Evolutionary conservation across 2,329 filamentous ascomycete species (phyloP).

Genomic region (Neonectria hederae): DNA sequence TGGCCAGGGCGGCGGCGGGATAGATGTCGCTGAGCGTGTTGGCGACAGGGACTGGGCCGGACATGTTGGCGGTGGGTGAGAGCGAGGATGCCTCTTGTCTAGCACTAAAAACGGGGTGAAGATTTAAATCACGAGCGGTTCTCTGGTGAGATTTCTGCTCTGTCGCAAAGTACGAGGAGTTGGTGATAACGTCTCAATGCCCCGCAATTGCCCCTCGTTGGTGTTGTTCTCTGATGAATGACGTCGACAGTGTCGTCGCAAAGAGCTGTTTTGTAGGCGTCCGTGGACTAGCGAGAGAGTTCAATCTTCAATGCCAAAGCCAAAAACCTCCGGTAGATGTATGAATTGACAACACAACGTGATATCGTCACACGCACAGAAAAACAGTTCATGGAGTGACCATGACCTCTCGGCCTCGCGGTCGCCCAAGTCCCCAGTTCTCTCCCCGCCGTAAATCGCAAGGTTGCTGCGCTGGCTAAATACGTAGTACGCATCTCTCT

Average conservation of each 20-base stretch:
- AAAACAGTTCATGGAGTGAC: not conserved
- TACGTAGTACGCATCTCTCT: conserved; percentile 11
- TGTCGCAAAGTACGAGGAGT: conserved; percentile 27
- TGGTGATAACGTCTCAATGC: conserved; percentile 37
- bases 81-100: not conserved
- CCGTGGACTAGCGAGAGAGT: too few relatives aligned
- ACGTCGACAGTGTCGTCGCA: conserved; percentile 21
- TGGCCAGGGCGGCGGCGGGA: conserved; percentile 73
- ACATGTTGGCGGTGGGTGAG: conserved; percentile 50
- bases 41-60: conserved; percentile 75
- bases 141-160: conserved; percentile 23
- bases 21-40: conserved; percentile 84
- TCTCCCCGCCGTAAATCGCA: not conserved
- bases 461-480: conserved; percentile 27
- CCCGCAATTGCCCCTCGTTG: conserved; percentile 38
- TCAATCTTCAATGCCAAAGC: not conserved
- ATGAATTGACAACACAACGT: not conserved
- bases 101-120: not conserved
- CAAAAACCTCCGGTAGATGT: not conserved
- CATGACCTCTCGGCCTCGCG: too few relatives aligned
- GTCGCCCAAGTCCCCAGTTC: not conserved
- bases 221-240: conserved; percentile 26
- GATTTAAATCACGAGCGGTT: not conserved
- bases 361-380: not conserved
- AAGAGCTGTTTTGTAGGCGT: not conserved